phyloP scores from a whole-genome alignment of 345 rosid genomes.

The Eucalyptus dawsonii region DNA sequence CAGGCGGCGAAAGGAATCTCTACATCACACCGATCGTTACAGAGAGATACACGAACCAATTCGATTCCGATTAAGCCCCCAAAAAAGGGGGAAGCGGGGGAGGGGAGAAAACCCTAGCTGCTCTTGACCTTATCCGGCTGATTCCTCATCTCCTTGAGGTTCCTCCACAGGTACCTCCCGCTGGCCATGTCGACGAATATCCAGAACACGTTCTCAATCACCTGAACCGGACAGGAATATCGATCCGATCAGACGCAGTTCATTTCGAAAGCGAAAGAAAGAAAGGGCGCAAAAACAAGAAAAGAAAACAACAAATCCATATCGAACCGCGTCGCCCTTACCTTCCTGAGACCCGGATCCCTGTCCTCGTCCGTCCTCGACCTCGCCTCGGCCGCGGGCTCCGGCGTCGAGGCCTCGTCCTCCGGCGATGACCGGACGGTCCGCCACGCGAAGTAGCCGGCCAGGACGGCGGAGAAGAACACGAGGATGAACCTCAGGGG shows the following conservation, averaged over 20 bases:
- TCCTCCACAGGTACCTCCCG: conserved; percentile 80
- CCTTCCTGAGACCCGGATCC: conserved; percentile 38
- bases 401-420: conserved; percentile 12
- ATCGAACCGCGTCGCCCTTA: neutral
- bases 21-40: neutral
- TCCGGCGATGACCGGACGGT: conserved; percentile 58
- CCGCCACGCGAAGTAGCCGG: conserved; percentile 85
- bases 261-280: neutral
- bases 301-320: neutral
- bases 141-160: conserved; percentile 38
- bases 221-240: conserved; percentile 17
- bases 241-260: neutral
- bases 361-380: conserved; percentile 16
- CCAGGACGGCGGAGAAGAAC: conserved; percentile 78
- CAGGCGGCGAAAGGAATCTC: neutral
- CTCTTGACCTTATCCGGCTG: neutral
- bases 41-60: neutral
- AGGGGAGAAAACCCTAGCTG: neutral
- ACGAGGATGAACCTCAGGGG: conserved; percentile 78
- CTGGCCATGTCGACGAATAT: conserved; percentile 85
- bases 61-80: neutral
- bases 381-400: conserved; percentile 11
- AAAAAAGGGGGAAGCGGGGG: neutral
- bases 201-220: conserved; percentile 66
- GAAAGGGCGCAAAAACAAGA: neutral